A percentile compares a stretch with the other conserved stretches of the same genome.
Evolutionary conservation across 371 early-diverging fungal species (phyloP).

Genomic region (Umbelopsis sp.): DNA sequence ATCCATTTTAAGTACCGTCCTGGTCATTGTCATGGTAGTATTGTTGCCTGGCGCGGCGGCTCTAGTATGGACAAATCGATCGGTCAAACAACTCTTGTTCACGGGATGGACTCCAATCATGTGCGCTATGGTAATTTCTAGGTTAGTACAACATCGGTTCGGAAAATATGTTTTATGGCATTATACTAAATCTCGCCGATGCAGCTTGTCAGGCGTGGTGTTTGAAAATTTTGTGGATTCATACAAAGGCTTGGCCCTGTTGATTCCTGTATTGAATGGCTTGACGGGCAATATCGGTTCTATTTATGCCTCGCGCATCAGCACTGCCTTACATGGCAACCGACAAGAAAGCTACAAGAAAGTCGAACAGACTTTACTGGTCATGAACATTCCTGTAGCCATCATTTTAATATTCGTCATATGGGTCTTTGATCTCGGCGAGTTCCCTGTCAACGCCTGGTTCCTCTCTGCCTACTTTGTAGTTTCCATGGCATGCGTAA

Average conservation of each 20-base stretch:
- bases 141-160: slow-evolving; percentile 26
- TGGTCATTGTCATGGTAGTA: slow-evolving; percentile 50
- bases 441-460: slow-evolving; percentile 41
- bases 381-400: slow-evolving; percentile 79
- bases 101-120: slow-evolving; percentile 86
- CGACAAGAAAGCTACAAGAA: slow-evolving; percentile 54
- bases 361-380: slow-evolving; percentile 62
- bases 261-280: slow-evolving; percentile 77
- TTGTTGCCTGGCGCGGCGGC: slow-evolving; percentile 62
- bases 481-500: slow-evolving; percentile 46
- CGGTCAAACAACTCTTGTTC: slow-evolving; percentile 65
- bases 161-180: neutral
- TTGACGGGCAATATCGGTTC: slow-evolving; percentile 82
- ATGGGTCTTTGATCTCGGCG: slow-evolving; percentile 60
- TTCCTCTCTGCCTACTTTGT: slow-evolving; percentile 48
- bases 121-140: slow-evolving; percentile 80
- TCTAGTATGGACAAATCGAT: slow-evolving; percentile 59
- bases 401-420: slow-evolving; percentile 67
- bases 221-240: slow-evolving; percentile 77
- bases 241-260: slow-evolving; percentile 76
- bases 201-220: slow-evolving; percentile 78
- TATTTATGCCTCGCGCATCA: slow-evolving; percentile 83
- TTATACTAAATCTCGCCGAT: neutral
- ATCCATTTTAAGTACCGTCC: slow-evolving; percentile 47
- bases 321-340: slow-evolving; percentile 78